A percentile compares a stretch with the other conserved stretches of the same genome.
Evolutionary conservation across 129 eudicot species (phyloP).

Genomic region (Artemisia argyi): DNA sequence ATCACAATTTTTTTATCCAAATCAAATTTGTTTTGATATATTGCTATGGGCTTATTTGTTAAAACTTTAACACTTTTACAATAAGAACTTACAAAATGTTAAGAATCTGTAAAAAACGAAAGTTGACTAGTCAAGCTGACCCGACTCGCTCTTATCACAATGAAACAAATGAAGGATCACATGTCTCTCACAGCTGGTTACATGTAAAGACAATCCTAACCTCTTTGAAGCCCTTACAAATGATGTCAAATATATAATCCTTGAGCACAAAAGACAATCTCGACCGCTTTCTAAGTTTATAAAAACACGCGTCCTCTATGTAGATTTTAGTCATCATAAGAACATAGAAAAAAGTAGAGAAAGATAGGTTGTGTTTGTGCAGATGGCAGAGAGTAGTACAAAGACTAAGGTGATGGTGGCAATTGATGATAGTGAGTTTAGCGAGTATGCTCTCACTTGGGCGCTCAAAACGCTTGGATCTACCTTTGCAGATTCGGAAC

Average conservation of each 20-base stretch:
- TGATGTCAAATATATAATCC: too few relatives aligned
- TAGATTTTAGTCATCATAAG: background rate
- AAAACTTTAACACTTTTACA: background rate
- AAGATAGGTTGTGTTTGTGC: constrained; percentile 5
- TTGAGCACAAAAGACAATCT: too few relatives aligned
- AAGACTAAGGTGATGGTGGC: constrained; percentile 50
- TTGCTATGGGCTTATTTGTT: background rate
- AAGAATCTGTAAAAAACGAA: too few relatives aligned
- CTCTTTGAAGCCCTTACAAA: background rate
- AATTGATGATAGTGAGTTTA: constrained; percentile 39
- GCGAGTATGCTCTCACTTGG: constrained; percentile 42
- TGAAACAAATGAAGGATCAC: constrained; percentile 14
- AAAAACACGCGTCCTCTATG: background rate
- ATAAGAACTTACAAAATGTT: too few relatives aligned
- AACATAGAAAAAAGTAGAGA: background rate
- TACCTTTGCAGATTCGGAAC: constrained; percentile 15
- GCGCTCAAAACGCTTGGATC: constrained; percentile 33
- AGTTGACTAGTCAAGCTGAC: too few relatives aligned
- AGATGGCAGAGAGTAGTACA: constrained; percentile 17
- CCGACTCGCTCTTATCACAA: constrained; percentile 19
- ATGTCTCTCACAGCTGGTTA: constrained; percentile 8
- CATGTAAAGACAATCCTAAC: constrained; percentile 26
- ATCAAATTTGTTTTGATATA: background rate
- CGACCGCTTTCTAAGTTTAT: too few relatives aligned
- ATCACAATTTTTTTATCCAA: background rate